These are phyloP conservation scores for Luffa aegyptiaca DNA, from an alignment of 306 rosid species.

Conservation along the genomic window DNA sequence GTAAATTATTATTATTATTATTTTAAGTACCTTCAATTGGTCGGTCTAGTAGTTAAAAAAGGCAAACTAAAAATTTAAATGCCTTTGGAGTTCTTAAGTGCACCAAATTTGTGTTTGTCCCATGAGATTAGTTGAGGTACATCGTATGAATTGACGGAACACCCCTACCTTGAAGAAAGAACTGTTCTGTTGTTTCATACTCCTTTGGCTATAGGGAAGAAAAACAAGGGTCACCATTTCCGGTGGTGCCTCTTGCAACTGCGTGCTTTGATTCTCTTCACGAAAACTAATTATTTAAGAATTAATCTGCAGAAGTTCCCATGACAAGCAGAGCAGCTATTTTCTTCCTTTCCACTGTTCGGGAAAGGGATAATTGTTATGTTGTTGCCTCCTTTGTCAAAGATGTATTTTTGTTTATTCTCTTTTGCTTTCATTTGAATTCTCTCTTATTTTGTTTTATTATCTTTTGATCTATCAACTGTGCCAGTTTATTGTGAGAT, in stretches of 20 bases:
- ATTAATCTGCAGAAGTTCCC: background rate
- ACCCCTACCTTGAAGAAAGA: background rate
- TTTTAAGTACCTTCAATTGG: background rate
- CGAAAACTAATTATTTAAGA: background rate
- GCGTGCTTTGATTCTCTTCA: background rate
- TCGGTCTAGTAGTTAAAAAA: background rate
- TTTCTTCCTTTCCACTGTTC: background rate
- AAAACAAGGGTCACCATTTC: background rate
- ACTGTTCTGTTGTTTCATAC: background rate
- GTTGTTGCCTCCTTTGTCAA: background rate
- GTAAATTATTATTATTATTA: background rate
- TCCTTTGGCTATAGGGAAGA: background rate
- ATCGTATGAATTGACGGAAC: background rate
- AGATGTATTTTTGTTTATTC: background rate
- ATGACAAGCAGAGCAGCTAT: background rate
- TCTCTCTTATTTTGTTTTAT: background rate
- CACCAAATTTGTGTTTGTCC: background rate
- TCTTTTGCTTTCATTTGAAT: background rate
- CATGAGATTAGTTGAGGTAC: background rate
- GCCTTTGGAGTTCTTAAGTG: background rate
- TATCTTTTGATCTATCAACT: background rate
- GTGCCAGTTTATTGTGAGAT: background rate
- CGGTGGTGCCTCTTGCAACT: background rate
- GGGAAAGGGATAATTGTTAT: background rate
- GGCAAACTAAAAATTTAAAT: background rate